These are phyloP conservation scores for Podospora conica DNA, from an alignment of 495 filamentous ascomycete genomes.

Conservation along the genomic window DNA sequence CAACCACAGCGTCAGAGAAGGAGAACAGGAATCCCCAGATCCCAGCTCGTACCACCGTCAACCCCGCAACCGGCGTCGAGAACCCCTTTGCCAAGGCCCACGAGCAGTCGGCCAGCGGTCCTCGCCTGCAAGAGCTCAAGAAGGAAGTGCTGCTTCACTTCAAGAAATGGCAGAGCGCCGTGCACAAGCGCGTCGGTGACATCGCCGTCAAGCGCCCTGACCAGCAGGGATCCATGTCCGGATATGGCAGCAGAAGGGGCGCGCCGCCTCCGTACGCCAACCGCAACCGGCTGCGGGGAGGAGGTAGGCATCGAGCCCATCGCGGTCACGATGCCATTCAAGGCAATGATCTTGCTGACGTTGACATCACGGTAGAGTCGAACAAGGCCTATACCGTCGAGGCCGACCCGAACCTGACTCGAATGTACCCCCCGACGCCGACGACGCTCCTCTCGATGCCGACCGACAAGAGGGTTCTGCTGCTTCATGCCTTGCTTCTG, in stretches of 20 bases:
- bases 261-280: background rate
- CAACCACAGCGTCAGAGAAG: constrained; percentile 9
- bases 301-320: background rate
- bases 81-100: constrained; percentile 8
- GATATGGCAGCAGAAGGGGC: constrained; percentile 7
- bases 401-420: constrained; percentile 32
- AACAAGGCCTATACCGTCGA: constrained; percentile 27
- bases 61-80: constrained; percentile 1
- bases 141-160: constrained; percentile 38
- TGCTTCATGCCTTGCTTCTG: constrained; percentile 59
- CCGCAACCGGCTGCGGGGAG: constrained; percentile 2
- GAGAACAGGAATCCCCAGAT: constrained; percentile 24
- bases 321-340: background rate
- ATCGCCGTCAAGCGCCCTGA: constrained; percentile 32
- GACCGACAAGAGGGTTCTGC: constrained; percentile 40
- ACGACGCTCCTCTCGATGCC: constrained; percentile 37
- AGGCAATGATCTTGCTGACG: background rate
- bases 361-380: constrained; percentile 23
- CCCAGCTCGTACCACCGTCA: constrained; percentile 11
- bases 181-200: constrained; percentile 36
- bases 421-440: constrained; percentile 40
- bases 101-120: constrained; percentile 5
- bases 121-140: constrained; percentile 38
- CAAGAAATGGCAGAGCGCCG: constrained; percentile 37
- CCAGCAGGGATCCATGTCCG: constrained; percentile 10